phyloP scores from a whole-genome alignment of 371 early-diverging fungal species.

The Circinella minor region DNA sequence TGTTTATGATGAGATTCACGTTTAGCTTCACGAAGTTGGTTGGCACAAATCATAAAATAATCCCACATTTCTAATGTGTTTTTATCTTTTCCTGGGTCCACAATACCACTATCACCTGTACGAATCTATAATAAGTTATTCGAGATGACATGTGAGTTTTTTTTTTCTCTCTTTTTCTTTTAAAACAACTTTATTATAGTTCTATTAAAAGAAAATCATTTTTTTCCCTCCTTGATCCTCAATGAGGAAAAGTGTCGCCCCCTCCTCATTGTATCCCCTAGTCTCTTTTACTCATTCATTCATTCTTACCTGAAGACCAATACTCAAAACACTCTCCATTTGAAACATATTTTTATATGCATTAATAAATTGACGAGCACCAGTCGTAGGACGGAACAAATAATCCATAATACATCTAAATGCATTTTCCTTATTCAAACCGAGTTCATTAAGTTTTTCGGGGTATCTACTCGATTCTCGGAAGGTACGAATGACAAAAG shows the following conservation, averaged over 20 bases:
- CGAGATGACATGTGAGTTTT: too few relatives aligned
- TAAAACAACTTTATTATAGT: not conserved
- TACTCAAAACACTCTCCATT: slow-evolving; percentile 50
- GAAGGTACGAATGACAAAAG: slow-evolving; percentile 51
- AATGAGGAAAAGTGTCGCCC: too few relatives aligned
- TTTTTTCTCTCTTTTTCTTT: too few relatives aligned
- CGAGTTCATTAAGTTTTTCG: slow-evolving; percentile 31
- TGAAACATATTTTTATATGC: slow-evolving; percentile 46
- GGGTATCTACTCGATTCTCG: slow-evolving; percentile 35
- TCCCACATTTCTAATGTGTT: slow-evolving; percentile 45
- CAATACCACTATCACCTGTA: slow-evolving; percentile 48
- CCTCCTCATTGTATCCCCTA: too few relatives aligned
- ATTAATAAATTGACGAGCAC: slow-evolving; percentile 49
- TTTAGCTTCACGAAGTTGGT: slow-evolving; percentile 39
- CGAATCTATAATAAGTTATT: slow-evolving; percentile 27
- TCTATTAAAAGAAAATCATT: not conserved
- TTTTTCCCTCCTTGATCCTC: too few relatives aligned
- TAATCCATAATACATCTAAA: slow-evolving; percentile 52
- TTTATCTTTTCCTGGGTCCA: slow-evolving; percentile 42
- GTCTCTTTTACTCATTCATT: too few relatives aligned
- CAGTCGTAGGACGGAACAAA: slow-evolving; percentile 52
- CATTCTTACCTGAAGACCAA: slow-evolving; percentile 46
- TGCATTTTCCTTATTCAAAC: slow-evolving; percentile 45
- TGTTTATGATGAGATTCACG: slow-evolving; percentile 42
- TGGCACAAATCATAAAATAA: slow-evolving; percentile 53